Percentiles rank a stretch among this genome's conserved stretches.
Evolutionary conservation across 768 basidiomycete genomes (phyloP).

Genomic region (Dentipellis fragilis): DNA sequence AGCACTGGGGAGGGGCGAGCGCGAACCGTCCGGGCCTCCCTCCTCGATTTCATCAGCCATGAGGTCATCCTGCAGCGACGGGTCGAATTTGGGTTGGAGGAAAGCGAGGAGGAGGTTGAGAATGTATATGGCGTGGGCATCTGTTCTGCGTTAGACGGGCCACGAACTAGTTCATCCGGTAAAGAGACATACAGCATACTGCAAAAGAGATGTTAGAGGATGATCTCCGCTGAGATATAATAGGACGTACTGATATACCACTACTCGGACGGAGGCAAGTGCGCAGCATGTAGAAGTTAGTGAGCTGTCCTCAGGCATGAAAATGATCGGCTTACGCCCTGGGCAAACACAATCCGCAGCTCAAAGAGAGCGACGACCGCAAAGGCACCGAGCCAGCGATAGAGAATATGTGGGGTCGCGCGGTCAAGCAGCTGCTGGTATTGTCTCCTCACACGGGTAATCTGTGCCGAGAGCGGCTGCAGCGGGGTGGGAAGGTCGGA

Average conservation of each 20-base stretch:
- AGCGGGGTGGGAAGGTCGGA: constrained; percentile 14
- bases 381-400: constrained; percentile 78
- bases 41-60: constrained; percentile 94
- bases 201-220: constrained; percentile 5
- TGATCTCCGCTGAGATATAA: background rate
- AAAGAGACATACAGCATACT: constrained; percentile 59
- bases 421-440: constrained; percentile 89
- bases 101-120: constrained; percentile 95
- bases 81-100: constrained; percentile 96
- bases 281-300: background rate
- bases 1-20: constrained; percentile 50
- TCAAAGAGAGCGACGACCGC: constrained; percentile 69
- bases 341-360: constrained; percentile 75
- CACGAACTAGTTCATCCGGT: background rate
- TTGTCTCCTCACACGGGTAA: constrained; percentile 52
- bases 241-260: constrained; percentile 82
- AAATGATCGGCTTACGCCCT: constrained; percentile 37
- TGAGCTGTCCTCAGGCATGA: constrained; percentile 2
- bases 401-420: constrained; percentile 80
- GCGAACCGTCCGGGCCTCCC: constrained; percentile 49
- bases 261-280: constrained; percentile 25
- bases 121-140: constrained; percentile 91
- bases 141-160: constrained; percentile 24
- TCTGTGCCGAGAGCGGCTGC: constrained; percentile 22
- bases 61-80: constrained; percentile 87